Conservation (phyloP, 2,329 filamentous ascomycete species). For the Knufia fluminis region DNA sequence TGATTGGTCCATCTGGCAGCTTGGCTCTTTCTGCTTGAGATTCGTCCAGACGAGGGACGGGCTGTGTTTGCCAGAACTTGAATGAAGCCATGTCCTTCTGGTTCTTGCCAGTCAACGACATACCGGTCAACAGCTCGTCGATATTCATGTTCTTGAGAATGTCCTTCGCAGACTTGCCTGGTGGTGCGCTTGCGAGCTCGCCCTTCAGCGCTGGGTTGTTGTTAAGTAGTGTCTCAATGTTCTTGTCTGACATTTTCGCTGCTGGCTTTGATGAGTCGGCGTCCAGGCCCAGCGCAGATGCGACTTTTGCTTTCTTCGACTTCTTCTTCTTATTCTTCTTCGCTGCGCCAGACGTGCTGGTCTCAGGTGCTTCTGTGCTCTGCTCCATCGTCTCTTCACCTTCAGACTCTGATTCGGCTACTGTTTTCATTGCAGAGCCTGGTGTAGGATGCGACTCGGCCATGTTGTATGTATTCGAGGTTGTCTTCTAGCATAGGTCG, state of each 20-base stretch:
- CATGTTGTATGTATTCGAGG: background rate
- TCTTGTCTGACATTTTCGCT: constrained; percentile 14
- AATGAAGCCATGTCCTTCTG: constrained; percentile 94
- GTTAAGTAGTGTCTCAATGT: constrained; percentile 31
- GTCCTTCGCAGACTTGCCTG: constrained; percentile 45
- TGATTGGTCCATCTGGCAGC: constrained; percentile 72
- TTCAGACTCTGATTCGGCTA: constrained; percentile 20
- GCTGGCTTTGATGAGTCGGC: constrained; percentile 15
- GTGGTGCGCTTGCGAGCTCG: constrained; percentile 63
- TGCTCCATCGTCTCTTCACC: constrained; percentile 6
- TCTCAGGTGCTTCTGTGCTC: background rate
- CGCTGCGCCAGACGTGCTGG: constrained; percentile 7
- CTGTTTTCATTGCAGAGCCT: constrained; percentile 4
- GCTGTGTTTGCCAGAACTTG: constrained; percentile 98
- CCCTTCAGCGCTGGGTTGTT: constrained; percentile 56
- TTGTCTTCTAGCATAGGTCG: background rate
- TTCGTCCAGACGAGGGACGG: constrained; percentile 70
- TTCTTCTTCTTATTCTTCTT: constrained; percentile 23
- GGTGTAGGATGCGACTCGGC: constrained; percentile 3
- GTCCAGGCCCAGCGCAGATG: constrained; percentile 17
- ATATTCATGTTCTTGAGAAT: constrained; percentile 42
- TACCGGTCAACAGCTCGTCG: constrained; percentile 40
- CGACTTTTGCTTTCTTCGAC: constrained; percentile 21
- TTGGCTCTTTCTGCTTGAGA: constrained; percentile 44
- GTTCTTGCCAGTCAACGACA: constrained; percentile 72